Evolutionary conservation across 192 early-diverging fungal genomes (phyloP), one percentile per base, ranked within the genome.

Genomic region (Chytriomyces confervae): DNA sequence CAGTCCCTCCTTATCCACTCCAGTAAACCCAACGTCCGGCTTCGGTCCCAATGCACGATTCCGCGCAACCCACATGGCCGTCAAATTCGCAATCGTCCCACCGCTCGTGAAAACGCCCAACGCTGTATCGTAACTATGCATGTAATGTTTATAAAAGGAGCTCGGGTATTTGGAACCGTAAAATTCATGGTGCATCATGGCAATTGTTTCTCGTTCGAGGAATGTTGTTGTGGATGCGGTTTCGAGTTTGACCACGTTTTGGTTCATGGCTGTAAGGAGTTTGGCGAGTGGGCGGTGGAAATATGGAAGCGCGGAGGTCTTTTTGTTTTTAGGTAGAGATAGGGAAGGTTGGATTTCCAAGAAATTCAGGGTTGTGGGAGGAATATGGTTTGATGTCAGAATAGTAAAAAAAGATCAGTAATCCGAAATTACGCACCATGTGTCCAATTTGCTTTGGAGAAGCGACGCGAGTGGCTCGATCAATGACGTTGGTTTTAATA

Each of bases 241-340:
- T 66, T 89, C 88, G 57, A 87, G 71, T 75, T 89, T 89, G 48
- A 89, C 88, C 0, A 89, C 88, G 80, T 89, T 89, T 75, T 89
- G 88, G 75, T 89, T 89, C 79, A 89, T 67, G 24, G 88, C 86
- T 48, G 88, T 78, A 51, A 89, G 73, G 16, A 89, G 78, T 43
- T 83, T 80, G 5, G 84, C 80, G 36, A 89, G 79, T 0, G 88
- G 86, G 16, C 88, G 77, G 65, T 89, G 88, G 68, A 89, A 89
- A 72, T 86, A 89, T 1, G 88, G 88, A 43, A 89, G 76, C 13
- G 88, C 84, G 5, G 88, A 78, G 2, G 86, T 86, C 76, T 83
- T 50, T 53, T 53, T 8, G 51, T 53, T 10, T 10, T 10, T 53
- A 10, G 8, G 8, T 18, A 53, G 8, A 10, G 18, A 53, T 53